Base-by-base conservation (phyloP, 108 stramenopile species). In the Heterococcus sp. region DNA sequence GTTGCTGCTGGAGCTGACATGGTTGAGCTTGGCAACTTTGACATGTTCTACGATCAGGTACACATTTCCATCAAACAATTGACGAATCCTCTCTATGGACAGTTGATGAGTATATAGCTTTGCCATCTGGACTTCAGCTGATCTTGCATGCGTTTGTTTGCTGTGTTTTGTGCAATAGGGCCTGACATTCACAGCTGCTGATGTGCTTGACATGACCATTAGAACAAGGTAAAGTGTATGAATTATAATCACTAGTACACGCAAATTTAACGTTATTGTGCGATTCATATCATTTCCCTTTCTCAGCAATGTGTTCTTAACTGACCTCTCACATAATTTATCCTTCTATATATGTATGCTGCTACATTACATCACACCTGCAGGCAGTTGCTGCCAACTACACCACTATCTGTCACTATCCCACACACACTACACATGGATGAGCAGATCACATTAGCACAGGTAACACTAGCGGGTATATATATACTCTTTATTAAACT, bases 1-100 rank as follows among this genome's bases (percentile, higher is more conserved):
- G 86, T 87, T 35, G 79, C 35, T 28, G 86, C 86, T 27, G 86
- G 86, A 33, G 86, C 85, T 35, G 85, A 86, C 82, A 87, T 87
- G 86, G 40, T 87, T 33, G 86, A 87, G 82, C 82, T 87, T 21
- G 86, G 86, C 33, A 87, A 87, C 75, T 87, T 87, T 69, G 86
- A 87, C 75, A 76, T 68, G 27, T 87, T 87, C 79, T 87, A 87
- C 82, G 84, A 80, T 34, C 78, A 79, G n/a, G n/a, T n/a, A n/a
- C n/a, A n/a, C n/a, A n/a, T 58, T 21, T 14, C 21, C 46, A 21
- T 21, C 46, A 8, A 58, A 14, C 46, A 58, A 21, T 14, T 58
- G 14, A 58, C 21, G 46, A 8, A 58, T 58, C 8, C 14, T 58
- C 21, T 58, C 21, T 58, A 58, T 58, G 8, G 46, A 58, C 46